A percentile compares a stretch with the other conserved stretches of the same genome.
Conservation (phyloP, 2,329 filamentous ascomycete genomes). For the Talaromyces sp. region DNA sequence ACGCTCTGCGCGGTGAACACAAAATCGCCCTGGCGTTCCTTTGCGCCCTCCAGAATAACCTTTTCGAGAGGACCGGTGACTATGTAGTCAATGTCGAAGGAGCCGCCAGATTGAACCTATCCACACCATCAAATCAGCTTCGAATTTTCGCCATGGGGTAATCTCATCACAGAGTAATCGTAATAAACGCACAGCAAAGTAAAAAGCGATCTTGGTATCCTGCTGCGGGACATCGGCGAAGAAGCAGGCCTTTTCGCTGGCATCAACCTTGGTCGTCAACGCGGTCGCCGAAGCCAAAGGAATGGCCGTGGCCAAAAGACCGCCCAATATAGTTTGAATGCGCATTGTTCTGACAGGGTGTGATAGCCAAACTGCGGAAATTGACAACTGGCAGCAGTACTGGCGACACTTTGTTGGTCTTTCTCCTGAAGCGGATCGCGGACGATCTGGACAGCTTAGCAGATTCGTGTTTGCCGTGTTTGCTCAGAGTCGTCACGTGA, state of each 20-base stretch:
- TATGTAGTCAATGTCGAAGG: constrained; percentile 92
- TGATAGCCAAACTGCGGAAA: background rate
- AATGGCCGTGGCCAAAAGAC: constrained; percentile 66
- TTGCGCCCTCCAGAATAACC: constrained; percentile 76
- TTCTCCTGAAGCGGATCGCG: constrained; percentile 9
- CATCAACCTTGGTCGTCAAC: constrained; percentile 83
- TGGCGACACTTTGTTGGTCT: constrained; percentile 7
- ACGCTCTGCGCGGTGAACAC: constrained; percentile 87
- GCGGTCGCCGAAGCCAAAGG: constrained; percentile 78
- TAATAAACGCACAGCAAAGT: constrained; percentile 76
- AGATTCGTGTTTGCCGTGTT: constrained; percentile 11
- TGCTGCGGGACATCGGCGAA: constrained; percentile 72
- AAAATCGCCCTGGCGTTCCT: constrained; percentile 94
- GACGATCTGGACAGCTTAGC: constrained; percentile 11
- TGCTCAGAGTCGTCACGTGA: background rate
- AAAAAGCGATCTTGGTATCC: constrained; percentile 90
- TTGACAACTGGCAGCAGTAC: background rate
- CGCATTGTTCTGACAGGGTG: constrained; percentile 52
- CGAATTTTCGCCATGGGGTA: background rate
- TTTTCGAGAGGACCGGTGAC: constrained; percentile 78
- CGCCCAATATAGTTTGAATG: constrained; percentile 55
- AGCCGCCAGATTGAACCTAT: constrained; percentile 95
- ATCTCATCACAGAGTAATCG: background rate
- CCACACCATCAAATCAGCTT: background rate
- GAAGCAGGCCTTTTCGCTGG: constrained; percentile 96